Evolutionary conservation across 345 rosid species (phyloP).

Genomic region (Eucalyptus cladocalyx): DNA sequence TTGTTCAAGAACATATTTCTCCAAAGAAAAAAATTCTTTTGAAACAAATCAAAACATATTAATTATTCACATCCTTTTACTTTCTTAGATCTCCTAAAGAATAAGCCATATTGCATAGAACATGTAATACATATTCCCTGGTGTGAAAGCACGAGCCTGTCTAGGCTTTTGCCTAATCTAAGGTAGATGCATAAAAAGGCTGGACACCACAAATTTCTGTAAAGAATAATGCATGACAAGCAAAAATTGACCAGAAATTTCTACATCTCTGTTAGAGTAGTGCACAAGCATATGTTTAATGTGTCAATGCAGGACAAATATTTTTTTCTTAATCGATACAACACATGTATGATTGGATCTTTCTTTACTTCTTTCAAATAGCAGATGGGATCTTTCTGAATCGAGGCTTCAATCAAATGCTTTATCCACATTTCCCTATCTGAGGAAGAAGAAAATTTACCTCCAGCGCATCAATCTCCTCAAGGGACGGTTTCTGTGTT

Average conservation of each 20-base stretch:
- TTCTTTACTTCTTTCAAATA: neutral
- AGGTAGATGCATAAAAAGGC: neutral
- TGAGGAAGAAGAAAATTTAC: constrained; percentile 14
- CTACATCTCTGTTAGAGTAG: neutral
- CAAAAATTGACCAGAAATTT: neutral
- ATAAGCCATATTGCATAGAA: neutral
- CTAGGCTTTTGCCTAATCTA: neutral
- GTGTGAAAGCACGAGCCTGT: neutral
- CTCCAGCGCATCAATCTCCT: constrained; percentile 99
- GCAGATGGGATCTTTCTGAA: neutral
- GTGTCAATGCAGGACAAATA: neutral
- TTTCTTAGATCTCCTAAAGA: neutral
- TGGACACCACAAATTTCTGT: neutral
- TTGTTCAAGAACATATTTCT: neutral
- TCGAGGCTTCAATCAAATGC: neutral
- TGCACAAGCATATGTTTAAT: neutral
- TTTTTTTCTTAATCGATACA: neutral
- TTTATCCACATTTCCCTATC: neutral
- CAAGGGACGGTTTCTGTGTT: constrained; percentile 69
- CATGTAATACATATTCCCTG: neutral
- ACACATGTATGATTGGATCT: neutral
- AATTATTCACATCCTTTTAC: neutral
- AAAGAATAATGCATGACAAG: neutral
- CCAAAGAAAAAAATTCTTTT: neutral
- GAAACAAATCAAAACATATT: neutral